Percentiles rank a stretch among this genome's conserved stretches.
Conservation (phyloP, 495 filamentous ascomycete species). For the Staphylotrichum longicolle region DNA sequence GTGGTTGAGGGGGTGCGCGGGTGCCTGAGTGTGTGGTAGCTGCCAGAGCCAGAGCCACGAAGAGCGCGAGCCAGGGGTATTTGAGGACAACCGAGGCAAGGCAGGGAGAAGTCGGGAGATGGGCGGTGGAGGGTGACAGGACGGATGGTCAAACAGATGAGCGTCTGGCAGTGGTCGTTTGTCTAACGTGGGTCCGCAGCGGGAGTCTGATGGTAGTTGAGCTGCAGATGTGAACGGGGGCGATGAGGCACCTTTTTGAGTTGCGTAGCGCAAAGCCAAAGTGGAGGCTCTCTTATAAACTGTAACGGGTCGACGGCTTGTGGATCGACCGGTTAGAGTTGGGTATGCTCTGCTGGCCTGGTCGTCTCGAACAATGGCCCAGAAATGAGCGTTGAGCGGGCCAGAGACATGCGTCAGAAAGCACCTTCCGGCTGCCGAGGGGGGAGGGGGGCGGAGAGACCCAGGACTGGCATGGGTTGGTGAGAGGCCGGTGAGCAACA, state of each 20-base stretch:
- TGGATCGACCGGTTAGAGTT: slow-evolving; percentile 15
- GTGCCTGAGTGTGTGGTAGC: neutral
- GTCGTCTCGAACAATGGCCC: slow-evolving; percentile 18
- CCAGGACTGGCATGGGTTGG: slow-evolving; percentile 26
- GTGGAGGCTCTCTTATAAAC: slow-evolving; percentile 20
- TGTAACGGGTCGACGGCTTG: slow-evolving; percentile 11
- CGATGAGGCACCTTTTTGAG: slow-evolving; percentile 25
- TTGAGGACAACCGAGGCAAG: slow-evolving; percentile 10
- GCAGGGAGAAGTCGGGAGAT: slow-evolving; percentile 4
- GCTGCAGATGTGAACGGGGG: slow-evolving; percentile 31
- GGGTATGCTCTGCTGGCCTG: slow-evolving; percentile 16
- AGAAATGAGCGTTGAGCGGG: slow-evolving; percentile 21
- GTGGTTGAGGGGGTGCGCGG: too few species aligned
- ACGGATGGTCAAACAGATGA: slow-evolving; percentile 9
- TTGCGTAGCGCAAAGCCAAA: slow-evolving; percentile 18
- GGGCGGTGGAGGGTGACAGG: slow-evolving; percentile 3
- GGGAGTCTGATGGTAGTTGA: slow-evolving; percentile 28
- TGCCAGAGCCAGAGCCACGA: slow-evolving; percentile 18
- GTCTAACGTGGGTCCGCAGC: slow-evolving; percentile 27
- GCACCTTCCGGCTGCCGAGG: slow-evolving; percentile 29
- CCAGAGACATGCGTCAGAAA: slow-evolving; percentile 23
- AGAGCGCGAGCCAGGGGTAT: slow-evolving; percentile 8
- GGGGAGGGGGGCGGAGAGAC: slow-evolving; percentile 7
- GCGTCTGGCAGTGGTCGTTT: slow-evolving; percentile 23
- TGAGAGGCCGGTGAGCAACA: slow-evolving; percentile 14